Evolutionary conservation across 2,329 filamentous ascomycete genomes (phyloP).

Genomic region (Eutypella sp.): DNA sequence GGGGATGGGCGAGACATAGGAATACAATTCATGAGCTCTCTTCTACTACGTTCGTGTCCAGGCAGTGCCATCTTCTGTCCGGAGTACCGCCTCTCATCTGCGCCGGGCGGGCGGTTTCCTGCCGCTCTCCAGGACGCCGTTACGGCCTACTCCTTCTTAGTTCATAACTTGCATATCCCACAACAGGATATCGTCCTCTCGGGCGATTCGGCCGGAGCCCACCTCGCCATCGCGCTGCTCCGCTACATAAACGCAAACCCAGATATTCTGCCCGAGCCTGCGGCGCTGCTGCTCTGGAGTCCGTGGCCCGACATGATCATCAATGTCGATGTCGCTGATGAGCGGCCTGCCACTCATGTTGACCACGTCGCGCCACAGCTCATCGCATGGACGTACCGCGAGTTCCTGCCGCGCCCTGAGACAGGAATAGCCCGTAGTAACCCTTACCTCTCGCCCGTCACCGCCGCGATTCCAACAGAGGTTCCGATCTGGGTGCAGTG

Average conservation of each 20-base stretch:
- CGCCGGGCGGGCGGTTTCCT: constrained; percentile 20
- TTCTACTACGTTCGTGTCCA: constrained; percentile 18
- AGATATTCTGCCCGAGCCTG: constrained; percentile 15
- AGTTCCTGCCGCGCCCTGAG: constrained; percentile 17
- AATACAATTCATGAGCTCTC: constrained; percentile 20
- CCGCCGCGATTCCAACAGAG: constrained; percentile 7
- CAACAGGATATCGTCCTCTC: constrained; percentile 24
- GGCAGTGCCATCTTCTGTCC: constrained; percentile 23
- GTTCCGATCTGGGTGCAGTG: constrained; percentile 20
- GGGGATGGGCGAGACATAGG: constrained; percentile 23
- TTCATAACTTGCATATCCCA: constrained; percentile 19
- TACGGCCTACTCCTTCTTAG: constrained; percentile 24
- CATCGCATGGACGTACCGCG: constrained; percentile 10
- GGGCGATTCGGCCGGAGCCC: constrained; percentile 29
- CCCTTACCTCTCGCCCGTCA: constrained; percentile 13
- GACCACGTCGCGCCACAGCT: constrained; percentile 6
- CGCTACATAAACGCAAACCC: constrained; percentile 25
- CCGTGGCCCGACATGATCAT: constrained; percentile 22
- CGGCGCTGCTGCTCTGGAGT: constrained; percentile 21
- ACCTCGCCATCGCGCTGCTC: constrained; percentile 25
- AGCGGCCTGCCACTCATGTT: constrained; percentile 5
- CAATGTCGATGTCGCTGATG: constrained; percentile 4
- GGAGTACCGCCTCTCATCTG: constrained; percentile 27
- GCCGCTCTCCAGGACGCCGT: constrained; percentile 27
- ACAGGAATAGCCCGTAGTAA: constrained; percentile 5